A percentile compares a stretch with the other conserved stretches of the same genome.
These are phyloP conservation scores for Ceratocystis eucalypticola DNA, from an alignment of 2,329 filamentous ascomycete genomes.

Conservation along the genomic window DNA sequence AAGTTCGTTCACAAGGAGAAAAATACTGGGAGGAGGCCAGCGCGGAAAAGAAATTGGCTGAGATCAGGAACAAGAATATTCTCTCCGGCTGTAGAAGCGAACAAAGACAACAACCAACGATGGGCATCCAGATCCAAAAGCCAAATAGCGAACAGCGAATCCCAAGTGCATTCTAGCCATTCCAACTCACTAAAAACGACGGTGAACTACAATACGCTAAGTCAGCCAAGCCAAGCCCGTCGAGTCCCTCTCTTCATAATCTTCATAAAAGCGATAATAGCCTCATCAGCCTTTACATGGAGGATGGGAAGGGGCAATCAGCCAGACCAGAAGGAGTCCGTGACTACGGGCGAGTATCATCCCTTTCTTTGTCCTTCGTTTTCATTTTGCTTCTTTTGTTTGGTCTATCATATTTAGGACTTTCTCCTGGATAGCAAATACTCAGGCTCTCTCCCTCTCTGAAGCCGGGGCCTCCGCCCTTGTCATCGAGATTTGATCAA, in stretches of 20 bases:
- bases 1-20: background rate
- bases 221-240: background rate
- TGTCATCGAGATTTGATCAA: too few relatives aligned
- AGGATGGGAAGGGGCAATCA: too few relatives aligned
- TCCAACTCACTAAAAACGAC: background rate
- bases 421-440: too few relatives aligned
- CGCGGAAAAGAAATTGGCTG: background rate
- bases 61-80: conserved; percentile 8
- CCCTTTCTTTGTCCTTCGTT: background rate
- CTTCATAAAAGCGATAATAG: too few relatives aligned
- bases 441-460: too few relatives aligned
- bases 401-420: background rate
- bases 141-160: background rate
- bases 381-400: background rate
- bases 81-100: conserved; percentile 4
- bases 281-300: too few relatives aligned
- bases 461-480: too few relatives aligned
- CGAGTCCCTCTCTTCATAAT: background rate
- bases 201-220: background rate
- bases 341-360: too few relatives aligned
- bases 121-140: background rate
- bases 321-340: too few relatives aligned
- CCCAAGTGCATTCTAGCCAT: too few relatives aligned
- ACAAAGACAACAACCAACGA: conserved; percentile 2
- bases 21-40: background rate